Evolutionary conservation across 2,329 filamentous ascomycete species (phyloP), one percentile per base, ranked within the genome.

Genomic region (Ceratocystis diversiconidia): DNA sequence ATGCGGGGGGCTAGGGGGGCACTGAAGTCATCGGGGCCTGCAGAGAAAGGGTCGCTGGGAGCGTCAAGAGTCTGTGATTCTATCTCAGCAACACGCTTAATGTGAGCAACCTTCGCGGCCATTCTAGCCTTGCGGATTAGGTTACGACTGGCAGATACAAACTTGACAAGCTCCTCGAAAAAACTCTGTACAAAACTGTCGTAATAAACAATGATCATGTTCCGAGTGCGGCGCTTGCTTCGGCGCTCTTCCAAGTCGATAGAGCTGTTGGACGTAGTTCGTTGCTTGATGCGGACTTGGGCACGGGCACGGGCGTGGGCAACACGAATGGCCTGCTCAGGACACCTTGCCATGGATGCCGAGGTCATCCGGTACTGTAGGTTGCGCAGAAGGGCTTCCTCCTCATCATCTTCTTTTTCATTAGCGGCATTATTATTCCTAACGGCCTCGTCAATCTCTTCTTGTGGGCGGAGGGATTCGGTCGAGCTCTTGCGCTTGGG

Each of bases 201-300:
- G 73, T 96, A 96, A 75, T 90, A 92, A n/a, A 96, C 88, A 50
- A 94, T 86, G 60, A 92, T 86, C 80, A 90, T 88, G 66, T 81
- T 86, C 69, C 87, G 83, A 2, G 85, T 85, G 65, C 88, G 85
- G 73, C 87, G 88, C 68, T 84, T 83, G 10, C 78, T 74, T 17
- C 48, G 46, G 10, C 8, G 8, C 10, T 74, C 74, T 44, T 82
- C 79, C 46, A 77, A 76, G 5, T 67, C 65, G 44, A 74, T 77
- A 52, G 80, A 83, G 62, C 79, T 70, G 69, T 83, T 75, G 0
- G 82, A 84, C 28, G 80, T 75, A 12, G 79, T 78, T 64, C 80
- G 78, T 63, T 78, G 77, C 61, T 77, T 78, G 70, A 79, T 82
- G 69, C 78, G 80, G 25, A 79, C 72, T 5, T 78, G 78, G 3